Evolutionary conservation across 805 yeast genomes (phyloP).

Genomic region (Zygoascus biomembranicola): DNA sequence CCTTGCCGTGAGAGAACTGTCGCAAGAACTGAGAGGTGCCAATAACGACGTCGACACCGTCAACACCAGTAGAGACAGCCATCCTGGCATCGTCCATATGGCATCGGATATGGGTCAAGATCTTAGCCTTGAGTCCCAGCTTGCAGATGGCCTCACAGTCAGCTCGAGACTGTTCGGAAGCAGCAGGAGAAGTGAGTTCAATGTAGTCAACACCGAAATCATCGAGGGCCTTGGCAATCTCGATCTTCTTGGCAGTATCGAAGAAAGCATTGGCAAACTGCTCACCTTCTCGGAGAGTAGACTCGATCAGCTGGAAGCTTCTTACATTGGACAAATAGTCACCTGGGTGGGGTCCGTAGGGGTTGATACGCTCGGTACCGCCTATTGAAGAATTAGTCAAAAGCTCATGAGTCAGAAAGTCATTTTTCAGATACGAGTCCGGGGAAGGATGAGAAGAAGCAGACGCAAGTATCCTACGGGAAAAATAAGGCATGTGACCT

Average conservation of each 20-base stretch:
- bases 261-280: slow-evolving; percentile 98
- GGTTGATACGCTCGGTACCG: slow-evolving; percentile 38
- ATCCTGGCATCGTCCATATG: slow-evolving; percentile 98
- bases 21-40: slow-evolving; percentile 95
- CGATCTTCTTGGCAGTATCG: slow-evolving; percentile 88
- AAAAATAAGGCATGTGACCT: too few relatives aligned
- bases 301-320: slow-evolving; percentile 85
- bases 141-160: slow-evolving; percentile 99
- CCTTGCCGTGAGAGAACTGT: slow-evolving; percentile 95
- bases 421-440: too few relatives aligned
- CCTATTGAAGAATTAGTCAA: not conserved
- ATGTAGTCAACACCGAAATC: slow-evolving; percentile 98
- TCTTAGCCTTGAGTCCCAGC: slow-evolving; percentile 90
- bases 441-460: not conserved
- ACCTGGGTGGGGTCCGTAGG: slow-evolving; percentile 93
- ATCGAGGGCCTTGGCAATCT: slow-evolving; percentile 93
- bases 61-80: slow-evolving; percentile 97
- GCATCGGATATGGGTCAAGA: slow-evolving; percentile 93
- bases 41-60: slow-evolving; percentile 97
- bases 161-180: slow-evolving; percentile 82
- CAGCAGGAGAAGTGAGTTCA: slow-evolving; percentile 96
- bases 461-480: too few relatives aligned
- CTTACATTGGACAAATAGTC: slow-evolving; percentile 87
- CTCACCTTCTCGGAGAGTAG: slow-evolving; percentile 96
- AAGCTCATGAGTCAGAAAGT: not conserved